Conservation (phyloP, 1,284 basidiomycete species). For the Gomphus sp. region DNA sequence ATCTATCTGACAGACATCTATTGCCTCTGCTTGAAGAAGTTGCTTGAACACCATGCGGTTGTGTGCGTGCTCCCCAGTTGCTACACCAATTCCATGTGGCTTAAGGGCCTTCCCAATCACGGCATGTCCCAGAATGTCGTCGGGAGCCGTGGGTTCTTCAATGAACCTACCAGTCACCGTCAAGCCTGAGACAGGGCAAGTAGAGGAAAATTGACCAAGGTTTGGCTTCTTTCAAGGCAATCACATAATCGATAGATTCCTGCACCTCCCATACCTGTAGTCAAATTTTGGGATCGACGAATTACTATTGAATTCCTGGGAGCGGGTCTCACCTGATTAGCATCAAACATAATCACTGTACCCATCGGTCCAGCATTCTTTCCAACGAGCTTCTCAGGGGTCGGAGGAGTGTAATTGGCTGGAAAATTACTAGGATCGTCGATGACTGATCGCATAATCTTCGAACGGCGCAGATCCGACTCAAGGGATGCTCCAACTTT, state of each 20-base stretch:
- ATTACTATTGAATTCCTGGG: background rate
- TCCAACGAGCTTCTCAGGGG: slow-evolving; percentile 57
- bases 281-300: background rate
- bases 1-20: slow-evolving; percentile 96
- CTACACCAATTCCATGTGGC: slow-evolving; percentile 83
- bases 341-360: slow-evolving; percentile 92
- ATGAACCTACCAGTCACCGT: slow-evolving; percentile 59
- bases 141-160: slow-evolving; percentile 91
- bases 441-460: slow-evolving; percentile 86
- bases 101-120: slow-evolving; percentile 73
- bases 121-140: slow-evolving; percentile 79
- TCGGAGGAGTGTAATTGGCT: slow-evolving; percentile 39
- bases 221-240: slow-evolving; percentile 68
- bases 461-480: slow-evolving; percentile 80
- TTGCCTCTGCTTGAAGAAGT: slow-evolving; percentile 84
- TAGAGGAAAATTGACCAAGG: slow-evolving; percentile 56
- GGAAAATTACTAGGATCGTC: slow-evolving; percentile 78
- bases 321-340: slow-evolving; percentile 53
- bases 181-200: background rate
- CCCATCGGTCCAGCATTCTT: slow-evolving; percentile 95
- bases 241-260: slow-evolving; percentile 88
- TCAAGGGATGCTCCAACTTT: slow-evolving; percentile 84
- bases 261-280: slow-evolving; percentile 87
- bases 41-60: slow-evolving; percentile 97
- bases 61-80: slow-evolving; percentile 93